A percentile compares a stretch with the other conserved stretches of the same genome.
Evolutionary conservation across 352 stramenopile species (phyloP).

Genomic region (Globisporangium nunn): DNA sequence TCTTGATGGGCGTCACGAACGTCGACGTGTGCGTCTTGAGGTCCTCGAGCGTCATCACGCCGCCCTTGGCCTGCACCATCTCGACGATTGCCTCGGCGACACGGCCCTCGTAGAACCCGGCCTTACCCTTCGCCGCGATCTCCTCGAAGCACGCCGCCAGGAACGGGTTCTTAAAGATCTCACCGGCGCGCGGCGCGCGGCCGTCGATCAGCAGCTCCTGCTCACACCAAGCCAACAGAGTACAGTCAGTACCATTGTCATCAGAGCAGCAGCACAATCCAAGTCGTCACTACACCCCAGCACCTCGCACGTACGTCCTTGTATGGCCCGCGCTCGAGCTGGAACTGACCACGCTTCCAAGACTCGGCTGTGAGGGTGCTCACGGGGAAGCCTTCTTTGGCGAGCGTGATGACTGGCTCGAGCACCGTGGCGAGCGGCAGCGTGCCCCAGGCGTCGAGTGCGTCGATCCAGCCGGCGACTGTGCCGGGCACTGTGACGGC

Average conservation of each 20-base stretch:
- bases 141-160: constrained; percentile 81
- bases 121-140: constrained; percentile 82
- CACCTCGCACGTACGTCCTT: constrained; percentile 13
- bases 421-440: constrained; percentile 85
- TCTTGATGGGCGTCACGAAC: constrained; percentile 90
- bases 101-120: constrained; percentile 79
- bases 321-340: constrained; percentile 53
- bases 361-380: constrained; percentile 77
- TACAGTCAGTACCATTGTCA: neutral
- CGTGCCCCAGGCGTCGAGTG: constrained; percentile 78
- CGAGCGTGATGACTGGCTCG: constrained; percentile 84
- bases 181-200: constrained; percentile 42
- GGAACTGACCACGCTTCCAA: constrained; percentile 73
- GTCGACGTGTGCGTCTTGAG: constrained; percentile 77
- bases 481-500: constrained; percentile 88
- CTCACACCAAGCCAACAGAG: too few species aligned
- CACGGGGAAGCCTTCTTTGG: constrained; percentile 92
- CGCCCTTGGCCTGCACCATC: constrained; percentile 50
- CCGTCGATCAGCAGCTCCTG: constrained; percentile 52
- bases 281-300: too few species aligned
- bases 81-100: constrained; percentile 88
- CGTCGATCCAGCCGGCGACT: constrained; percentile 90
- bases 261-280: neutral
- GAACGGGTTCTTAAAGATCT: constrained; percentile 87
- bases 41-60: constrained; percentile 81